A percentile compares a stretch with the other conserved stretches of the same genome.
phyloP scores from a whole-genome alignment of 2,329 filamentous ascomycete species.

The Venturia asperata region DNA sequence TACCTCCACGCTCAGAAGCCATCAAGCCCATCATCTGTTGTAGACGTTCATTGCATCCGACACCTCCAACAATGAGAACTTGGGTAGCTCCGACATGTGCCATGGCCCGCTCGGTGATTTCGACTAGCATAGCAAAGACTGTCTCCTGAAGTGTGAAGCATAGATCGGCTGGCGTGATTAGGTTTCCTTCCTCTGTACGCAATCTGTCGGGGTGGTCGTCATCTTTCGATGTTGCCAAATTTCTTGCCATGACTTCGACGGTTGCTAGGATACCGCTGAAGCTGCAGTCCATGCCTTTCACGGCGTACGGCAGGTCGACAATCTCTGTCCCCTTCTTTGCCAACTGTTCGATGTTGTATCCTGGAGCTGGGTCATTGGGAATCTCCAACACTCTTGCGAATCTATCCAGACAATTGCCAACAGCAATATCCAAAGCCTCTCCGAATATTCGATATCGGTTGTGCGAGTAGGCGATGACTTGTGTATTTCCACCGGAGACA shows the following conservation, averaged over 20 bases:
- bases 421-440: slow-evolving; percentile 93
- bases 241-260: slow-evolving; percentile 71
- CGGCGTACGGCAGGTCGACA: slow-evolving; percentile 85
- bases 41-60: slow-evolving; percentile 87
- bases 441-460: slow-evolving; percentile 96
- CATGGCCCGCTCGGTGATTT: slow-evolving; percentile 98
- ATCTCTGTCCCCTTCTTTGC: slow-evolving; percentile 67
- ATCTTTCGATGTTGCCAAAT: slow-evolving; percentile 45
- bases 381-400: slow-evolving; percentile 89
- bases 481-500: slow-evolving; percentile 91
- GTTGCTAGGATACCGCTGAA: slow-evolving; percentile 87
- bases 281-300: slow-evolving; percentile 98
- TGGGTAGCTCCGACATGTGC: slow-evolving; percentile 87
- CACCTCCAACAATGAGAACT: slow-evolving; percentile 90
- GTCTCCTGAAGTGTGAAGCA: slow-evolving; percentile 96
- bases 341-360: slow-evolving; percentile 96
- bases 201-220: slow-evolving; percentile 25
- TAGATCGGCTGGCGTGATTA: slow-evolving; percentile 72
- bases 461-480: slow-evolving; percentile 94
- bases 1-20: slow-evolving; percentile 81
- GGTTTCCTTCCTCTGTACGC: slow-evolving; percentile 43
- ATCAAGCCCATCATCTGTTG: slow-evolving; percentile 99
- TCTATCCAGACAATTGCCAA: slow-evolving; percentile 93
- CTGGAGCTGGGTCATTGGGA: slow-evolving; percentile 90
- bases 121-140: slow-evolving; percentile 92